phyloP scores from a whole-genome alignment of 257 asterid species.

The Jacaranda mimosifolia region DNA sequence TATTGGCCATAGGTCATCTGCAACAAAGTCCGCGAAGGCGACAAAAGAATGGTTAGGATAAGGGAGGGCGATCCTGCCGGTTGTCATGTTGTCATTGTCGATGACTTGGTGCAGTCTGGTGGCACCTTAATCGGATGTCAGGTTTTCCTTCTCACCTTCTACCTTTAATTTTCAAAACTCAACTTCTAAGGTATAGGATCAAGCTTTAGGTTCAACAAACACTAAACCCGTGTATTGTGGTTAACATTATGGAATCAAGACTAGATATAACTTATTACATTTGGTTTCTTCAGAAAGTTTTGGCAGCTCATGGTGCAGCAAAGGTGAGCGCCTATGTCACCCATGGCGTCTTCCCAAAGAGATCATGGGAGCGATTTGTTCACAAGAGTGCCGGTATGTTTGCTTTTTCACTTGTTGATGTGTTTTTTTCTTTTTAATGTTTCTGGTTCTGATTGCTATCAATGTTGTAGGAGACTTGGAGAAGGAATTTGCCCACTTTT shows the following conservation, averaged over 20 bases:
- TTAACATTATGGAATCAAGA: background rate
- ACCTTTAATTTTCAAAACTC: background rate
- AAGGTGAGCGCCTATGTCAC: constrained; percentile 95
- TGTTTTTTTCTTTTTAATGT: background rate
- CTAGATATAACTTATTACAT: background rate
- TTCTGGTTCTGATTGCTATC: constrained; percentile 21
- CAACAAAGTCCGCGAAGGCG: constrained; percentile 97
- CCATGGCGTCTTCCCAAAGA: constrained; percentile 86
- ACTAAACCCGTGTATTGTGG: background rate
- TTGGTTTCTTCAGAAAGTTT: constrained; percentile 69
- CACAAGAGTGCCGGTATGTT: constrained; percentile 72
- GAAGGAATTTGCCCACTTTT: constrained; percentile 81
- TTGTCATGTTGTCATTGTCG: constrained; percentile 95
- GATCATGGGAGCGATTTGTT: constrained; percentile 81
- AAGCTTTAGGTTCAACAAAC: background rate
- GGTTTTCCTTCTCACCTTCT: constrained; percentile 54
- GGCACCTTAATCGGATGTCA: constrained; percentile 96
- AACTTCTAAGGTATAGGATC: background rate
- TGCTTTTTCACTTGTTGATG: background rate
- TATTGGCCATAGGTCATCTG: constrained; percentile 71
- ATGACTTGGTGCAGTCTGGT: constrained; percentile 96
- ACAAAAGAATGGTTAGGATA: constrained; percentile 86
- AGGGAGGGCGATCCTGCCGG: constrained; percentile 95
- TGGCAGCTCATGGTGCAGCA: constrained; percentile 88
- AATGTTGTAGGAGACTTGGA: constrained; percentile 38